These are phyloP conservation scores for Plasmodium vivax DNA, from an alignment of 169 alveolate genomes.

Conservation along the genomic window DNA sequence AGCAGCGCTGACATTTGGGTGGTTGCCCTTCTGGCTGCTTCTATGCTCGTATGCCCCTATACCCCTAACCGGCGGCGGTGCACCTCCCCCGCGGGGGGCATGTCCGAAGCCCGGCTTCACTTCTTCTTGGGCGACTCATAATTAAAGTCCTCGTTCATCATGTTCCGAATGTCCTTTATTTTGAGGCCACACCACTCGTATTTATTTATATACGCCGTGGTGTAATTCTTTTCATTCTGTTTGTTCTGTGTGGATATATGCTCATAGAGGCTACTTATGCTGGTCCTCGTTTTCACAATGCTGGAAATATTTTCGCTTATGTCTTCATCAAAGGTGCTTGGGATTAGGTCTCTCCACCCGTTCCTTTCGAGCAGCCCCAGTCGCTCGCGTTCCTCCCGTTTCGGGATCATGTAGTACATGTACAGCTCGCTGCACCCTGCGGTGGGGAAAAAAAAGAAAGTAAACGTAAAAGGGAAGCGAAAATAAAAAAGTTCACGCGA, in stretches of 20 bases:
- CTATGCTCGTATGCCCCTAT: not conserved
- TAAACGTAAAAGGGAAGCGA: not conserved
- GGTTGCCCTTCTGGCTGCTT: no score
- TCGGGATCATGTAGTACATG: slow-evolving; percentile 87
- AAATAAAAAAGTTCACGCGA: not conserved
- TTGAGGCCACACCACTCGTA: slow-evolving; percentile 75
- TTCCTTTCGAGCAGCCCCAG: slow-evolving; percentile 81
- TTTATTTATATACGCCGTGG: slow-evolving; percentile 44
- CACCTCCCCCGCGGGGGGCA: not conserved
- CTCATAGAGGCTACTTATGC: slow-evolving; percentile 17
- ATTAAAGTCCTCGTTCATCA: slow-evolving; percentile 63
- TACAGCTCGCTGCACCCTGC: slow-evolving; percentile 85
- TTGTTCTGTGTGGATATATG: slow-evolving; percentile 55
- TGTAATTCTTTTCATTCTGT: slow-evolving; percentile 61
- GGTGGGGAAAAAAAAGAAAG: not conserved
- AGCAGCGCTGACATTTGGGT: not conserved
- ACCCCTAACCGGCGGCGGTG: not conserved
- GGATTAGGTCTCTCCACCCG: slow-evolving; percentile 86
- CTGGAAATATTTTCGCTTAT: slow-evolving; percentile 79
- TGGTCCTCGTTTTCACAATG: slow-evolving; percentile 51
- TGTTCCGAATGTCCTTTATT: slow-evolving; percentile 60
- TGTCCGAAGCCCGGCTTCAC: not conserved
- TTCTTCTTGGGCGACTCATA: slow-evolving; percentile 60
- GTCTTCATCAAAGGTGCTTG: slow-evolving; percentile 74
- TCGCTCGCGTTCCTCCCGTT: slow-evolving; percentile 77